Conservation (phyloP, 148 eudicot genomes). For the Rhododendron griersonianum region DNA sequence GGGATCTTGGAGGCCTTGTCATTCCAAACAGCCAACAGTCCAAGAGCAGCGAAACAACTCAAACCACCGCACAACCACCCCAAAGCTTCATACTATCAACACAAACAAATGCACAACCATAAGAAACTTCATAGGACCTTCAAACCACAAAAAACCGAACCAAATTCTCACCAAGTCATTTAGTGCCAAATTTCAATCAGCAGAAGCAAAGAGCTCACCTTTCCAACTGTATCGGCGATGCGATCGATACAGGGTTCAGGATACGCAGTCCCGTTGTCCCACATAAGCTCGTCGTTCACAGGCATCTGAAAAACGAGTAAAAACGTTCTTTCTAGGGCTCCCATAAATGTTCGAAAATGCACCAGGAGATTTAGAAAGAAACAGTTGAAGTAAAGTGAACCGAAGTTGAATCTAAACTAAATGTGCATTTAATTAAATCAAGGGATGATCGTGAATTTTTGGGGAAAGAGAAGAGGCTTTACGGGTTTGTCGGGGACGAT, state of each 20-base stretch:
- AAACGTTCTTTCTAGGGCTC: neutral
- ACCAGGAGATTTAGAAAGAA: neutral
- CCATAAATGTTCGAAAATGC: neutral
- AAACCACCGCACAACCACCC: constrained; percentile 93
- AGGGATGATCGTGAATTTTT: neutral
- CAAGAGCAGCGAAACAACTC: constrained; percentile 64
- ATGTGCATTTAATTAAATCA: neutral
- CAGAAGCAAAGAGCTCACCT: constrained; percentile 30
- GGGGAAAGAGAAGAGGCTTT: neutral
- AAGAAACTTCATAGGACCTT: neutral
- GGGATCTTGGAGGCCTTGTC: constrained; percentile 82
- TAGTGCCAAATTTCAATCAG: neutral
- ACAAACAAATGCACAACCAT: neutral
- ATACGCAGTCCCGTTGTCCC: constrained; percentile 89
- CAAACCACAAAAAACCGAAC: neutral
- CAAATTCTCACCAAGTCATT: neutral
- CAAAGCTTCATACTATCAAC: constrained; percentile 79
- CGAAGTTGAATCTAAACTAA: neutral
- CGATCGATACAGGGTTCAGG: constrained; percentile 96
- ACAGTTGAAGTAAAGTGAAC: neutral
- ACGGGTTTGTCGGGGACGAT: constrained; percentile 86
- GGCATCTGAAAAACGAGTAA: constrained; percentile 30
- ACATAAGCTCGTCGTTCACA: constrained; percentile 71
- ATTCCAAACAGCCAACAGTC: constrained; percentile 70
- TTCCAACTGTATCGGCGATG: constrained; percentile 86